Evolutionary conservation across 495 filamentous ascomycete species (phyloP).

Genomic region (Hyaloscypha bicolor): DNA sequence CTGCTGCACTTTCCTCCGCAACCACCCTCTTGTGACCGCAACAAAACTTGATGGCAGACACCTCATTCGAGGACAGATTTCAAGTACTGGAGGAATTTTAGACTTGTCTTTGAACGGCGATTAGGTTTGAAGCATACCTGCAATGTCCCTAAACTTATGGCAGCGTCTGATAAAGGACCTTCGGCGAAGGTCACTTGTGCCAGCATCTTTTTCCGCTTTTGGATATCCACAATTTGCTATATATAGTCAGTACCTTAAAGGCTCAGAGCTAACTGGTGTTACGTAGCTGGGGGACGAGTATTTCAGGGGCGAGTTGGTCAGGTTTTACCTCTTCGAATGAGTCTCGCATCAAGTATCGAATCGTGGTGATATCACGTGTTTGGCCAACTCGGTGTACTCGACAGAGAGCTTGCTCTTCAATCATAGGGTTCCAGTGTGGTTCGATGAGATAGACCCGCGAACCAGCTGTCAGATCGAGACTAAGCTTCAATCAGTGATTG

Average conservation of each 20-base stretch:
- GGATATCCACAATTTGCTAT: slow-evolving; percentile 14
- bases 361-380: slow-evolving; percentile 31
- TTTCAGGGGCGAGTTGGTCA: not conserved
- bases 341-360: slow-evolving; percentile 34
- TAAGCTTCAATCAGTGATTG: slow-evolving; percentile 14
- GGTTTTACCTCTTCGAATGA: slow-evolving; percentile 36
- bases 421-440: slow-evolving; percentile 39
- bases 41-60: not conserved
- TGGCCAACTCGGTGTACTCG: slow-evolving; percentile 38
- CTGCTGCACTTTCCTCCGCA: no score
- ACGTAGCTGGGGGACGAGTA: not conserved
- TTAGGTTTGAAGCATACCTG: not conserved
- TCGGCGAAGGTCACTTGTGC: not conserved
- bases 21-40: no score
- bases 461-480: slow-evolving; percentile 34
- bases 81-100: not conserved
- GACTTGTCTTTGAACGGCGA: not conserved
- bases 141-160: not conserved
- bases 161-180: not conserved
- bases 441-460: slow-evolving; percentile 34
- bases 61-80: not conserved
- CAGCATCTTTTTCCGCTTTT: slow-evolving; percentile 7
- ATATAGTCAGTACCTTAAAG: slow-evolving; percentile 6
- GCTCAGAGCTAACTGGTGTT: not conserved
- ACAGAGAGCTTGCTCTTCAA: slow-evolving; percentile 37